Base-by-base conservation (phyloP, 2,329 filamentous ascomycete species). In the Stagonosporopsis tanaceti region DNA sequence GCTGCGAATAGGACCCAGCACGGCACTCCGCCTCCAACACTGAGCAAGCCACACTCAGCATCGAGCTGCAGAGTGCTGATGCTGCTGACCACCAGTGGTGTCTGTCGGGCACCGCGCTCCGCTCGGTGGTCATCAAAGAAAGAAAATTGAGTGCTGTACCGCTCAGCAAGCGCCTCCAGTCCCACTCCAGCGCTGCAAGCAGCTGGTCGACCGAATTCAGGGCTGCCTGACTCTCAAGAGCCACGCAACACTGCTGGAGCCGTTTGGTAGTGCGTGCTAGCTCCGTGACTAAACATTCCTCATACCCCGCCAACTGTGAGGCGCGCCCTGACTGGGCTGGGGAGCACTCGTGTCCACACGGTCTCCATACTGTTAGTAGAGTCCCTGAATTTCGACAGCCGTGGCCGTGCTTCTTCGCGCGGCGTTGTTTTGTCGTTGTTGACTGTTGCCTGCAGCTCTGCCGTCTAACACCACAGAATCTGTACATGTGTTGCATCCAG, bases 161-260 rank as follows among this genome's bases (percentile, higher is more conserved):
- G 32, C 48, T 12, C 32, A 47, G 38, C 38, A n/a, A 28, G 32
- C 48, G 44, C 54, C 44, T 44, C 40, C 24, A 44, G 47, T 47
- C 44, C 54, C 48, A 52, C 48, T 44, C 34, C n/a, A 28, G 27
- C 47, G 32, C 47, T 47, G 54, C 44, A 52, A 40, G 48, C 54
- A 57, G 54, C 39, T 50, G 48, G 28, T 41, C 41, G 50, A 45
- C 41, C 40, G 38, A 24, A 45, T 24, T 41, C 17, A 39, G 22
- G 24, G 28, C 46, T 50, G 46, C 38, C 46, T 54, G 50, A 51
- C 41, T 38, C 42, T 54, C 27, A 25, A 47, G 50, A 50, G 56
- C 50, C 51, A 47, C 47, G 37, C 56, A 59, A 59, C 56, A 59
- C 51, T 46, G 46, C 46, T 54, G 37, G 30, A 42, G 44, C 45